Evolutionary conservation across 1,284 basidiomycete genomes (phyloP).

Genomic region (Agaricales sp.): DNA sequence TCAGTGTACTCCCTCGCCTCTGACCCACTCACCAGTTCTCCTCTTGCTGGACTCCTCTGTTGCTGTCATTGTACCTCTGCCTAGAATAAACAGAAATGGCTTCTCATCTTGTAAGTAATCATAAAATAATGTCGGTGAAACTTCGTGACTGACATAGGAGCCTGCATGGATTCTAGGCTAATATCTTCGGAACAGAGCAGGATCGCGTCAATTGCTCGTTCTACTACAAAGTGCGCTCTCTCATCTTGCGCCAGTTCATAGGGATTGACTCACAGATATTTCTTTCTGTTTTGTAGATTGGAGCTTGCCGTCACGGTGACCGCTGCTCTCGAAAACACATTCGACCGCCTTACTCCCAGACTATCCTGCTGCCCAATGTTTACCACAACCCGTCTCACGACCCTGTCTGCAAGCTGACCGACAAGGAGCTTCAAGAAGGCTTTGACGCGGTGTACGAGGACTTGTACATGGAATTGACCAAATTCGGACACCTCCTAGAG

Average conservation of each 20-base stretch:
- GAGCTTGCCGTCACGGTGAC: conserved; percentile 93
- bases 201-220: conserved; percentile 93
- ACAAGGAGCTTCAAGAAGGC: conserved; percentile 85
- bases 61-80: too few relatives aligned
- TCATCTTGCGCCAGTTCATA: too few relatives aligned
- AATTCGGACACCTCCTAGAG: conserved; percentile 93
- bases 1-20: neutral
- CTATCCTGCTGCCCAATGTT: conserved; percentile 95
- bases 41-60: too few relatives aligned
- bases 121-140: too few relatives aligned
- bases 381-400: conserved; percentile 97
- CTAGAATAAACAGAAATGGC: neutral
- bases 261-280: too few relatives aligned
- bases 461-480: conserved; percentile 84
- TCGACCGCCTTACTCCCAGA: conserved; percentile 94
- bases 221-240: conserved; percentile 73
- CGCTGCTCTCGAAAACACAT: conserved; percentile 97
- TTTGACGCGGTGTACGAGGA: conserved; percentile 98
- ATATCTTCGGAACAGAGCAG: conserved; percentile 85
- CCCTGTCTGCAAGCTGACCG: conserved; percentile 77
- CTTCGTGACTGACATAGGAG: too few relatives aligned
- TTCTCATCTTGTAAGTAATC: neutral
- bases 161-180: conserved; percentile 68
- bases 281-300: conserved; percentile 49
- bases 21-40: too few relatives aligned